Evolutionary conservation across 2,329 filamentous ascomycete genomes (phyloP).

Genomic region (Pestalotiopsis sp.): DNA sequence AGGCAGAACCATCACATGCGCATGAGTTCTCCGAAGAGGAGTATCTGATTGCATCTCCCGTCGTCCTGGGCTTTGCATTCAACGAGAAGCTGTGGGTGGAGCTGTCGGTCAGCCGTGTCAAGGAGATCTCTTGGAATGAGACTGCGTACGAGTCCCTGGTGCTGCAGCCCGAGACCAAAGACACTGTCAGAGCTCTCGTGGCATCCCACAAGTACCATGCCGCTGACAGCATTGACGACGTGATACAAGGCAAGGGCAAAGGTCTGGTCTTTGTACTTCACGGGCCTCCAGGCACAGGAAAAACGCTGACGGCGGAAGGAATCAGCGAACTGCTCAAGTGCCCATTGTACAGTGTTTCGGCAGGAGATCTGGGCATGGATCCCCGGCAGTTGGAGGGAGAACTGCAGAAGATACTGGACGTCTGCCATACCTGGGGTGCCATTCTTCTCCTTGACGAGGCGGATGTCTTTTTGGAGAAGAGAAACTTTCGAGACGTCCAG

Average conservation of each 20-base stretch:
- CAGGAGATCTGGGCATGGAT: slow-evolving; percentile 81
- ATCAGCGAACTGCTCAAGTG: slow-evolving; percentile 83
- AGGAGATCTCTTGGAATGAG: slow-evolving; percentile 83
- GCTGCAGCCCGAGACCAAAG: slow-evolving; percentile 62
- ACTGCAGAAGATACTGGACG: slow-evolving; percentile 82
- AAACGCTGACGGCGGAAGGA: slow-evolving; percentile 85
- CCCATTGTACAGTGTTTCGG: slow-evolving; percentile 81
- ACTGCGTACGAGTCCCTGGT: slow-evolving; percentile 83
- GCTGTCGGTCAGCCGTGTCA: slow-evolving; percentile 77
- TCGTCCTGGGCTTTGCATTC: slow-evolving; percentile 86
- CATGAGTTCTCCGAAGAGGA: slow-evolving; percentile 79
- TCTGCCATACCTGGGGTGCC: slow-evolving; percentile 84
- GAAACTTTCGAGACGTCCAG: slow-evolving; percentile 81
- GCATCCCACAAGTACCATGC: slow-evolving; percentile 83
- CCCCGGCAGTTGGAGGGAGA: slow-evolving; percentile 73
- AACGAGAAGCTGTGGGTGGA: slow-evolving; percentile 90
- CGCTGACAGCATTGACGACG: slow-evolving; percentile 80
- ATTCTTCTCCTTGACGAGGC: slow-evolving; percentile 86
- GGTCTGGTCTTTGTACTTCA: slow-evolving; percentile 83
- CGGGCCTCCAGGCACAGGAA: slow-evolving; percentile 84
- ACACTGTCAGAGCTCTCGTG: slow-evolving; percentile 78
- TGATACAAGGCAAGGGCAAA: slow-evolving; percentile 83
- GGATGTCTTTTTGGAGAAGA: slow-evolving; percentile 82
- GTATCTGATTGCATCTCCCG: slow-evolving; percentile 79
- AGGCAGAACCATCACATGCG: slow-evolving; percentile 29